These are phyloP conservation scores for Pseudoturritis turrita DNA, from an alignment of 345 rosid species.

Conservation along the genomic window DNA sequence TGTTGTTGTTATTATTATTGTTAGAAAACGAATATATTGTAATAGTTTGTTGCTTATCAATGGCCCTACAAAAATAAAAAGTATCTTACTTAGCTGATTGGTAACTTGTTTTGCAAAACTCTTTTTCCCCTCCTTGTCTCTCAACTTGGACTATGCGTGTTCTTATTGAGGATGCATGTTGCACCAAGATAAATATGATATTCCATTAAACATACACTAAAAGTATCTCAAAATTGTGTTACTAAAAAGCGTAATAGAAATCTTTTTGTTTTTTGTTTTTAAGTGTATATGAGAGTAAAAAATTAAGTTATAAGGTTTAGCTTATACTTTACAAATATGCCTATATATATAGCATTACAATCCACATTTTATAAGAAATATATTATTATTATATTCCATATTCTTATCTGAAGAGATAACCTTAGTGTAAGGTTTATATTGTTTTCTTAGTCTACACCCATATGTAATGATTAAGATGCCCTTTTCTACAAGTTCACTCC, in stretches of 20 bases:
- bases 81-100: constrained; percentile 10
- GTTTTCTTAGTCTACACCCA: constrained; percentile 7
- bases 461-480: constrained; percentile 24
- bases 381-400: neutral
- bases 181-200: constrained; percentile 18
- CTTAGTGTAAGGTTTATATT: neutral
- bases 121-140: constrained; percentile 14
- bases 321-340: neutral
- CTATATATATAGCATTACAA: too few species aligned
- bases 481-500: constrained; percentile 34
- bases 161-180: constrained; percentile 24
- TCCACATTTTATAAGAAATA: too few species aligned
- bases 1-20: neutral
- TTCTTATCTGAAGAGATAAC: constrained; percentile 23
- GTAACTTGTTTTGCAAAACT: constrained; percentile 39
- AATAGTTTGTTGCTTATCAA: constrained; percentile 8
- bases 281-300: neutral
- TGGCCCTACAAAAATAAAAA: constrained; percentile 3
- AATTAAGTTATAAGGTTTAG: neutral
- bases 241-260: too few species aligned
- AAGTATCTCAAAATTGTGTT: neutral
- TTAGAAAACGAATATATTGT: neutral
- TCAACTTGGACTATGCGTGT: constrained; percentile 38
- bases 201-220: neutral
- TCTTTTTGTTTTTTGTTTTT: too few species aligned